A percentile compares a stretch with the other conserved stretches of the same genome.
phyloP scores from a whole-genome alignment of 192 early-diverging fungal species.

The Podila verticillata region DNA sequence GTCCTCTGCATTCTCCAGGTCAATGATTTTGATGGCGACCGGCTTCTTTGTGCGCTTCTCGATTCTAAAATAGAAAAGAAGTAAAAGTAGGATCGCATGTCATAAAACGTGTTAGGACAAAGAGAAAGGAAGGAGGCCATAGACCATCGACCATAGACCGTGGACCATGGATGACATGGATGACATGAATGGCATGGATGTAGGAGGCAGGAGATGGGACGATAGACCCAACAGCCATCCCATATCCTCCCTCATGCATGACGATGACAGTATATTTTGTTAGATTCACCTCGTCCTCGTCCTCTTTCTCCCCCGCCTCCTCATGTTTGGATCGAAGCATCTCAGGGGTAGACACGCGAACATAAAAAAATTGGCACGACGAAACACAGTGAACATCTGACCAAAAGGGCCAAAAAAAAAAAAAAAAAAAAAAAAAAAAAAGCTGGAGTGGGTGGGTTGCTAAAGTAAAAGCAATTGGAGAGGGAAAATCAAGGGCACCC shows the following conservation, averaged over 20 bases:
- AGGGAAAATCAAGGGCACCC: background rate
- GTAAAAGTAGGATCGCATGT: constrained; percentile 2
- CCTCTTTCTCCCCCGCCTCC: background rate
- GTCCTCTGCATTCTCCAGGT: constrained; percentile 94
- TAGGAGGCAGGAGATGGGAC: too few relatives aligned
- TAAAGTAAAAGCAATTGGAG: too few relatives aligned
- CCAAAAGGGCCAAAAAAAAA: constrained; percentile 1
- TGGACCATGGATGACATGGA: too few relatives aligned
- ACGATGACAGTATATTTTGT: too few relatives aligned
- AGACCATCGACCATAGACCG: background rate
- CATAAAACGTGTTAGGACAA: background rate
- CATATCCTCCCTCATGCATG: too few relatives aligned
- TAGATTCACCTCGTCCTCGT: too few relatives aligned
- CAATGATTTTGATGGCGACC: constrained; percentile 97
- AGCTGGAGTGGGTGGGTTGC: background rate
- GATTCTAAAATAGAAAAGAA: constrained; percentile 55
- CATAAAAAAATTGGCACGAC: background rate
- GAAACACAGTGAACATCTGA: background rate
- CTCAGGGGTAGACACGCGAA: too few relatives aligned
- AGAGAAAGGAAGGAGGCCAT: background rate
- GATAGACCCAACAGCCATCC: too few relatives aligned
- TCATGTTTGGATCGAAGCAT: too few relatives aligned
- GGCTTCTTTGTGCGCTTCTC: constrained; percentile 68
- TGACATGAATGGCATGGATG: too few relatives aligned
- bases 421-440: constrained; percentile 7